These are phyloP conservation scores for Russula vinacea DNA, from an alignment of 768 basidiomycete species.

Conservation along the genomic window DNA sequence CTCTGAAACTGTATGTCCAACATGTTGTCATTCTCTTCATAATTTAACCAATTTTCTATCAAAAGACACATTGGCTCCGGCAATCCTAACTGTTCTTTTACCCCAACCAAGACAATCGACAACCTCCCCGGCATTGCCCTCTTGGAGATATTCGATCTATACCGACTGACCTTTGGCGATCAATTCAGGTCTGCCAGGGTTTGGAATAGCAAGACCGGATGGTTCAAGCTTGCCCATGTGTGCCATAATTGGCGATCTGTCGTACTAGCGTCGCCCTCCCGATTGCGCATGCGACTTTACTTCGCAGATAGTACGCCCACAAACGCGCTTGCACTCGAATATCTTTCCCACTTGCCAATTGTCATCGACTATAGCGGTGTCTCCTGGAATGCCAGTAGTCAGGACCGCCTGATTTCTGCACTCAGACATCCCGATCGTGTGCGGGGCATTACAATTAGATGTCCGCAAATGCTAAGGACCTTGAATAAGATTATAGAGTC, in stretches of 20 bases:
- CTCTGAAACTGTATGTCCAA: background rate
- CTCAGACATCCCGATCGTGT: background rate
- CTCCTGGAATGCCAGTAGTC: too few relatives aligned
- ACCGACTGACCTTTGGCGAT: background rate
- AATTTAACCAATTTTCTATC: too few relatives aligned
- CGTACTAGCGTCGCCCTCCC: background rate
- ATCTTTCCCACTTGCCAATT: background rate
- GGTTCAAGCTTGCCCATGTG: constrained; percentile 5
- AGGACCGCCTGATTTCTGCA: background rate
- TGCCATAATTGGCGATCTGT: background rate
- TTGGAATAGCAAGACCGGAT: background rate
- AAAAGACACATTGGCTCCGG: too few relatives aligned
- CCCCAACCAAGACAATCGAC: background rate
- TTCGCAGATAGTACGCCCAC: background rate
- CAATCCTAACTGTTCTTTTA: background rate
- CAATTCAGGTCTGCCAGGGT: background rate
- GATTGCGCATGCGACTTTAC: background rate
- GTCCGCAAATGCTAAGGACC: too few relatives aligned
- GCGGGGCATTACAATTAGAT: background rate
- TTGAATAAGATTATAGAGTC: background rate
- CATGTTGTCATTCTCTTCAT: background rate
- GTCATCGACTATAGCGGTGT: background rate
- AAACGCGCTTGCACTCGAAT: background rate
- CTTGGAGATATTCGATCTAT: background rate
- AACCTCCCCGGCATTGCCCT: background rate